Base-by-base conservation (phyloP, 768 basidiomycete genomes). In the Boletus rubroflammeus region DNA sequence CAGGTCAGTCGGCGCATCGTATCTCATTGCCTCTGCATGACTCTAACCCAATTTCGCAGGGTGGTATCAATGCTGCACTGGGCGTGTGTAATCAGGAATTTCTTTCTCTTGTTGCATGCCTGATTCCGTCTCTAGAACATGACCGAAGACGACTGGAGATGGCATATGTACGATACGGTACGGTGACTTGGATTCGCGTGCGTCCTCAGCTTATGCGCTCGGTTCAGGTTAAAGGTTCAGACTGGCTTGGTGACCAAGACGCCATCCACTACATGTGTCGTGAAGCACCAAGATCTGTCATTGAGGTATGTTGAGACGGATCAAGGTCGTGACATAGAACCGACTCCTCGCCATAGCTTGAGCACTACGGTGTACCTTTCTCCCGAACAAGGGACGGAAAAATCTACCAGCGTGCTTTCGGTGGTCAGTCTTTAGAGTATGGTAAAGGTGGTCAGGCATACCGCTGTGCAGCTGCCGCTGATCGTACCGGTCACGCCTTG, bases 251-350 rank as follows among this genome's bases (percentile, higher is more conserved):
- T 72, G 97, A 99, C 77, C 94, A 95, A 75, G 97, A 99, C 67
- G 97, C 97, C 46, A 98, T 99, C 63, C 97, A 98, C 68, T 99
- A 98, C 77, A 99, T 99, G 97, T 97, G 93, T 72, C 81, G 93
- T 35, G 97, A 99, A 73, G 97, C 97, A 39, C 96, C 95, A 49
- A 79, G 85, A 70, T 88, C 90, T 32, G 95, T 98, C 59, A 84
- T 95, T 47, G 95, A 98, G 82, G 94, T 89, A 51, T 32, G 76
- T 44, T 14, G 8, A 17, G 55, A 23, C 23, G 38, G 17, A 31
- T 56, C 35, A 21, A 13, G 2, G 13, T 21, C 4, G 21, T 39
- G 6, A 40, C 32, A n/a, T 46, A 3, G 13, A 34, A 48, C 48
- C 40, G 19, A 56, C 45, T 34, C 14, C 50, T 42, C 6, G 32